phyloP scores from a whole-genome alignment of 768 basidiomycete species.

The Suillus tomentosus region DNA sequence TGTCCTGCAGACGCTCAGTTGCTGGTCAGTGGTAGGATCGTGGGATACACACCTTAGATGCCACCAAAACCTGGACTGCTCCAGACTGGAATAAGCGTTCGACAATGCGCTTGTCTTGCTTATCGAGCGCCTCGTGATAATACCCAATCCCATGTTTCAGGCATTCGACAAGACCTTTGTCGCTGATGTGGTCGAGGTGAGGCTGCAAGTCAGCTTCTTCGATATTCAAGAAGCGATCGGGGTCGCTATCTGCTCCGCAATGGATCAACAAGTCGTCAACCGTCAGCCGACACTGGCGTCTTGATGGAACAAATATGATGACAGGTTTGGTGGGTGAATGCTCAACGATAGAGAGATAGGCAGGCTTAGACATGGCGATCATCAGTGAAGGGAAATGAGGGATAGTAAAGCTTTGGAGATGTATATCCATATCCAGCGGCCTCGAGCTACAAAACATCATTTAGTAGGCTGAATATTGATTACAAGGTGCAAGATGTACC shows the following conservation, averaged over 20 bases:
- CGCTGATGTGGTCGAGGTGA: slow-evolving; percentile 83
- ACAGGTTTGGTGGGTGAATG: slow-evolving; percentile 85
- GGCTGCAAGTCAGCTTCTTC: slow-evolving; percentile 80
- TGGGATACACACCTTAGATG: slow-evolving; percentile 70
- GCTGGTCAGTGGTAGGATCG: neutral
- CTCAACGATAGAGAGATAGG: slow-evolving; percentile 90
- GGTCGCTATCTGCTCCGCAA: slow-evolving; percentile 83
- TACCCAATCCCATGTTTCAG: slow-evolving; percentile 91
- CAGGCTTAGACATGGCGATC: slow-evolving; percentile 99
- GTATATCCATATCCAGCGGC: slow-evolving; percentile 97
- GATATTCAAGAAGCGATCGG: slow-evolving; percentile 87
- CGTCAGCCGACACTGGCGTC: slow-evolving; percentile 91
- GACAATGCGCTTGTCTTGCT: slow-evolving; percentile 93
- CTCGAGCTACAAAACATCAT: slow-evolving; percentile 63
- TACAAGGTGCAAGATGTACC: slow-evolving; percentile 42
- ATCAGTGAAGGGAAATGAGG: slow-evolving; percentile 99
- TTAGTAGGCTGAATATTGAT: neutral
- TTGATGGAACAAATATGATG: slow-evolving; percentile 89
- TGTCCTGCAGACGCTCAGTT: slow-evolving; percentile 59
- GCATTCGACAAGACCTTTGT: slow-evolving; percentile 74
- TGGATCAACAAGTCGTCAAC: slow-evolving; percentile 90
- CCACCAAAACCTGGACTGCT: slow-evolving; percentile 92
- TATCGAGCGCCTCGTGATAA: slow-evolving; percentile 91
- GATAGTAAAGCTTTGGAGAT: slow-evolving; percentile 92
- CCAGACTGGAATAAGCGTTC: slow-evolving; percentile 91